These are phyloP conservation scores for Cryphonectria japonica DNA, from an alignment of 2,329 filamentous ascomycete species.

Conservation along the genomic window DNA sequence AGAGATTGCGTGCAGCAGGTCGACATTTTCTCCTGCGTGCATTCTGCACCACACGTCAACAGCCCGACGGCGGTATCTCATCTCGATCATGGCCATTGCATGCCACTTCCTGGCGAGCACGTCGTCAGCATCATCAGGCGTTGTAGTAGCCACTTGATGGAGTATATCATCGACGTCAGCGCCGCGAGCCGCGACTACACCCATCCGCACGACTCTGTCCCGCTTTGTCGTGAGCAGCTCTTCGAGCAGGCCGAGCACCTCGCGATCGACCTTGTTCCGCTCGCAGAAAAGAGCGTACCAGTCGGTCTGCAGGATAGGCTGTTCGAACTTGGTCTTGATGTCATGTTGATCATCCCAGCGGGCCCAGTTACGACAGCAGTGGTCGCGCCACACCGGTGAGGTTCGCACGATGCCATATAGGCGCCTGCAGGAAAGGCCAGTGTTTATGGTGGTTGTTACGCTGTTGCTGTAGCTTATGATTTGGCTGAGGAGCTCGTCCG, in stretches of 20 bases:
- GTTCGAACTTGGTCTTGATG: conserved; percentile 44
- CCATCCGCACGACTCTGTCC: conserved; percentile 57
- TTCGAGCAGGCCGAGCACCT: conserved; percentile 49
- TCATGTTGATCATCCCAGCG: conserved; percentile 59
- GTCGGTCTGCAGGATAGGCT: conserved; percentile 47
- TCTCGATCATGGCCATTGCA: conserved; percentile 59
- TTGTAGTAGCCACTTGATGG: conserved; percentile 47
- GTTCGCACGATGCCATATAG: conserved; percentile 56
- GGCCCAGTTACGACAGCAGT: conserved; percentile 56
- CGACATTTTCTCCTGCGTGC: conserved; percentile 47
- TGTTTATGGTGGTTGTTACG: conserved; percentile 38
- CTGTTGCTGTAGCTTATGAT: conserved; percentile 52
- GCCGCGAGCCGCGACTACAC: conserved; percentile 57
- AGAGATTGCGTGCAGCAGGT: conserved; percentile 61
- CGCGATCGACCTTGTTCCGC: conserved; percentile 42
- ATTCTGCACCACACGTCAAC: conserved; percentile 62
- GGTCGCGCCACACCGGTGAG: conserved; percentile 63
- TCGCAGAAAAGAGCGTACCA: conserved; percentile 58
- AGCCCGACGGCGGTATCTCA: conserved; percentile 62
- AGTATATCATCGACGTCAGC: conserved; percentile 67
- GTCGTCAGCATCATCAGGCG: conserved; percentile 57
- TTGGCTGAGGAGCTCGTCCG: conserved; percentile 64
- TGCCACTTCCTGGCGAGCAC: conserved; percentile 64
- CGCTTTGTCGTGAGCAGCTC: conserved; percentile 58
- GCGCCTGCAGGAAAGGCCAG: conserved; percentile 55